A percentile compares a stretch with the other conserved stretches of the same genome.
Conservation (phyloP, 805 yeast genomes). For the Jamesozyma piceae region DNA sequence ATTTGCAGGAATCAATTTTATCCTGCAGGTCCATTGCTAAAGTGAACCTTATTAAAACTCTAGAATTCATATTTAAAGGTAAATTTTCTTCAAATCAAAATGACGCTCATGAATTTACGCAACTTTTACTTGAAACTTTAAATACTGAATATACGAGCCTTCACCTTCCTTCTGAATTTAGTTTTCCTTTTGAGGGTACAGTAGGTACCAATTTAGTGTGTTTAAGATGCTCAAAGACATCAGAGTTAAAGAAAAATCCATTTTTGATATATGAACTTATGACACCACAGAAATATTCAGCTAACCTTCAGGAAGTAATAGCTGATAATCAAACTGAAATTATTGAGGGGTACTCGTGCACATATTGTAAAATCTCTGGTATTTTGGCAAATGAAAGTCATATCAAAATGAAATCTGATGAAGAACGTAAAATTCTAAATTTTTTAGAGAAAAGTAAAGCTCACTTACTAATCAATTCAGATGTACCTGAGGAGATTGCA, state of each 20-base stretch:
- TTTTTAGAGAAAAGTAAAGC: slow-evolving; percentile 32
- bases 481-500: slow-evolving; percentile 44
- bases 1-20: slow-evolving; percentile 55
- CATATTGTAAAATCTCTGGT: slow-evolving; percentile 49
- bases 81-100: slow-evolving; percentile 76
- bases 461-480: slow-evolving; percentile 50
- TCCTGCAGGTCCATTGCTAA: slow-evolving; percentile 52
- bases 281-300: slow-evolving; percentile 49
- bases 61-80: slow-evolving; percentile 66
- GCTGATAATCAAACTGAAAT: slow-evolving; percentile 52
- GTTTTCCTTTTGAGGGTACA: slow-evolving; percentile 64
- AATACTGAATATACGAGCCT: slow-evolving; percentile 50
- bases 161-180: slow-evolving; percentile 11
- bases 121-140: slow-evolving; percentile 68
- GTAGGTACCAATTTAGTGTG: slow-evolving; percentile 62
- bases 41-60: slow-evolving; percentile 65
- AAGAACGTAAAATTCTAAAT: slow-evolving; percentile 26
- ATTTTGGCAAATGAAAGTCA: slow-evolving; percentile 31
- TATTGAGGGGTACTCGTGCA: slow-evolving; percentile 72
- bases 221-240: slow-evolving; percentile 50
- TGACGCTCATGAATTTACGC: slow-evolving; percentile 91
- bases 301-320: slow-evolving; percentile 46
- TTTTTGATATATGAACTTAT: slow-evolving; percentile 66
- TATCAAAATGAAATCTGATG: slow-evolving; percentile 11
- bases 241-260: slow-evolving; percentile 49